Evolutionary conservation across 2,329 filamentous ascomycete genomes (phyloP).

Genomic region (Endothia cerciana): DNA sequence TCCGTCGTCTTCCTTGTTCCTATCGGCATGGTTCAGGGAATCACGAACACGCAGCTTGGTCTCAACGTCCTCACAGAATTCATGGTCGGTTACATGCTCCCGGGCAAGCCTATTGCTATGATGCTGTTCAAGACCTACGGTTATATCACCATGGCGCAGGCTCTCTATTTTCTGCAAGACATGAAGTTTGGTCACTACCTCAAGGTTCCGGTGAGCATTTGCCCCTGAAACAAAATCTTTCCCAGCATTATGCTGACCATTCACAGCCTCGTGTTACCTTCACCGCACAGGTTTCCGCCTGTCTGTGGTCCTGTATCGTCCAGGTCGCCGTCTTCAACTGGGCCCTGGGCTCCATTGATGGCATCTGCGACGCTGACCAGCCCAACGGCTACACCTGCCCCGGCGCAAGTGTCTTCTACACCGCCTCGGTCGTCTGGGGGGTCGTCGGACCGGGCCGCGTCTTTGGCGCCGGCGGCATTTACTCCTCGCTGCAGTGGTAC

Average conservation of each 20-base stretch:
- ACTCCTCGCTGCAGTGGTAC: constrained; percentile 37
- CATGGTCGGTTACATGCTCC: constrained; percentile 56
- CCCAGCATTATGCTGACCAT: background rate
- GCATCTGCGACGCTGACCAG: constrained; percentile 44
- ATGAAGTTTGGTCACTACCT: constrained; percentile 52
- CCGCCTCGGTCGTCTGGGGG: constrained; percentile 46
- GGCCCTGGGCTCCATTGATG: constrained; percentile 46
- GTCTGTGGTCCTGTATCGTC: constrained; percentile 42
- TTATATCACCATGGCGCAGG: constrained; percentile 51
- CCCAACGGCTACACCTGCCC: constrained; percentile 40
- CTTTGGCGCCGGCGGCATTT: constrained; percentile 38
- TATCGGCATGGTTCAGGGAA: constrained; percentile 41
- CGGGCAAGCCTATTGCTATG: constrained; percentile 54
- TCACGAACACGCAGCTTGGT: constrained; percentile 42
- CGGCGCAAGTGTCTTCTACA: constrained; percentile 41
- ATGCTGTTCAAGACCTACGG: constrained; percentile 59
- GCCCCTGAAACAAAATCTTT: background rate
- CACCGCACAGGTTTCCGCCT: constrained; percentile 23
- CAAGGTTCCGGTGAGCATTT: constrained; percentile 35
- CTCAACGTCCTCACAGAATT: constrained; percentile 57
- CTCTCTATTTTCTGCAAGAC: constrained; percentile 45
- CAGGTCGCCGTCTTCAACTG: constrained; percentile 49
- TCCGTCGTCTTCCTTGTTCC: constrained; percentile 39
- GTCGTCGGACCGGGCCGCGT: constrained; percentile 41
- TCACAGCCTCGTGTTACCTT: constrained; percentile 42